Conservation (phyloP, 768 basidiomycete species). For the Tricholoma sp. region DNA sequence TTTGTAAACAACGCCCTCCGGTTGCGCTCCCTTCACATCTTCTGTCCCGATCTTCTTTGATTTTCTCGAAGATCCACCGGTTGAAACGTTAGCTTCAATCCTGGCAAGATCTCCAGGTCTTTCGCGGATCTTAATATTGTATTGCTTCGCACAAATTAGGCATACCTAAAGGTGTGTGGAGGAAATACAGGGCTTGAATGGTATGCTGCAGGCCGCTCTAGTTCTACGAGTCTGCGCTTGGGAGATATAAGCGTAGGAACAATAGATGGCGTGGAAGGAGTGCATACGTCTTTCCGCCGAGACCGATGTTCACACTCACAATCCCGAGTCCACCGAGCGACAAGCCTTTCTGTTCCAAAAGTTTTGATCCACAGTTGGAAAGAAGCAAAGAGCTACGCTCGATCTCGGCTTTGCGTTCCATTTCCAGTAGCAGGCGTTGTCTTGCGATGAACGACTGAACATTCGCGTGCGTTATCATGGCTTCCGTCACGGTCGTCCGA, state of each 20-base stretch:
- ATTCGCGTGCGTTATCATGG: not conserved
- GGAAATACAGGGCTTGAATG: constrained; percentile 69
- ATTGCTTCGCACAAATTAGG: not conserved
- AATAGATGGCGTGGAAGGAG: not conserved
- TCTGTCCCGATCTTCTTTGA: constrained; percentile 35
- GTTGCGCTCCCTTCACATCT: constrained; percentile 35
- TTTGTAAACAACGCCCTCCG: constrained; percentile 87
- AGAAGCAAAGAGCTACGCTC: constrained; percentile 73
- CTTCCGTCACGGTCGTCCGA: no score
- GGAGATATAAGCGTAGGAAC: constrained; percentile 17
- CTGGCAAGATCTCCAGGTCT: constrained; percentile 88
- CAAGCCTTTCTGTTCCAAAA: constrained; percentile 86
- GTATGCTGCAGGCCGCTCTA: constrained; percentile 79
- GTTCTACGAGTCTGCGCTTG: constrained; percentile 71
- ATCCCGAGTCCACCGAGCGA: constrained; percentile 72
- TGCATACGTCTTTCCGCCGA: constrained; percentile 86
- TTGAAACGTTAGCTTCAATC: constrained; percentile 65
- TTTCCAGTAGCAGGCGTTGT: constrained; percentile 59
- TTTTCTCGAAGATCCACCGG: constrained; percentile 34
- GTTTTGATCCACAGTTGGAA: constrained; percentile 74
- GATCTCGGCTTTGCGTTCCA: constrained; percentile 82
- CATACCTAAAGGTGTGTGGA: constrained; percentile 78
- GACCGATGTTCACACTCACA: constrained; percentile 68
- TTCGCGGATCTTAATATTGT: not conserved
- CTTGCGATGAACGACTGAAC: constrained; percentile 49